Conservation (phyloP, 2,329 filamentous ascomycete species). For the Colletotrichum australisinense region DNA sequence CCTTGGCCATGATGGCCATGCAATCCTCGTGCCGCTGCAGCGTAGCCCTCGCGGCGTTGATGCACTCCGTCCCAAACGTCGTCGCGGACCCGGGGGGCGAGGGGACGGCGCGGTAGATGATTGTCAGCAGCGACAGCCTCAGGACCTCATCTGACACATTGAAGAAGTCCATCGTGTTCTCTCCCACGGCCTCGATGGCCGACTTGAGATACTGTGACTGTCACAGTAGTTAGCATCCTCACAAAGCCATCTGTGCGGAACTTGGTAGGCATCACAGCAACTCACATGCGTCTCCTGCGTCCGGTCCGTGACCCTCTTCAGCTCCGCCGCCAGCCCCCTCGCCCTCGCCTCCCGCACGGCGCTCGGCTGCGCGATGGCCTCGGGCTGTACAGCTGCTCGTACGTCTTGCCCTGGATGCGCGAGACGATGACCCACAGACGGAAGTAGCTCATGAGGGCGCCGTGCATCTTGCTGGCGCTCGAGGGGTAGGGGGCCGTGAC, state of each 20-base stretch:
- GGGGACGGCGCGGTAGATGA: conserved; percentile 56
- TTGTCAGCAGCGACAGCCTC: conserved; percentile 52
- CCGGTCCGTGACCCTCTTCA: conserved; percentile 44
- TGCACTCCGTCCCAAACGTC: conserved; percentile 55
- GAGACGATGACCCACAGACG: conserved; percentile 62
- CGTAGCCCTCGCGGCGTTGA: conserved; percentile 53
- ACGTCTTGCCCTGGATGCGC: conserved; percentile 67
- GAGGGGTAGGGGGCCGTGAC: conserved; percentile 55
- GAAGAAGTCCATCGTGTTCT: conserved; percentile 48
- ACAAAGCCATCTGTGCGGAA: background rate
- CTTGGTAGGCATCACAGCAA: background rate
- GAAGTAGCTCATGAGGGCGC: conserved; percentile 48
- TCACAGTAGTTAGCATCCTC: background rate
- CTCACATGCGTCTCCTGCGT: conserved; percentile 38
- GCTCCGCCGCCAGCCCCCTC: conserved; percentile 43
- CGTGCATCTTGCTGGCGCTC: conserved; percentile 46
- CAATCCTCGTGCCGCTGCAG: conserved; percentile 54
- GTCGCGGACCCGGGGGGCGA: conserved; percentile 40
- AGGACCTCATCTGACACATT: conserved; percentile 54
- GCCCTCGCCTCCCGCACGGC: conserved; percentile 48
- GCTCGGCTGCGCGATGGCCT: conserved; percentile 49
- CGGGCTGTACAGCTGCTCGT: conserved; percentile 64
- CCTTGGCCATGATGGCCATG: conserved; percentile 50
- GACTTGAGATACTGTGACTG: conserved; percentile 20
- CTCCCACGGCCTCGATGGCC: conserved; percentile 37